phyloP scores from a whole-genome alignment of 2,329 filamentous ascomycete species.

The Claviceps quebecensis region DNA sequence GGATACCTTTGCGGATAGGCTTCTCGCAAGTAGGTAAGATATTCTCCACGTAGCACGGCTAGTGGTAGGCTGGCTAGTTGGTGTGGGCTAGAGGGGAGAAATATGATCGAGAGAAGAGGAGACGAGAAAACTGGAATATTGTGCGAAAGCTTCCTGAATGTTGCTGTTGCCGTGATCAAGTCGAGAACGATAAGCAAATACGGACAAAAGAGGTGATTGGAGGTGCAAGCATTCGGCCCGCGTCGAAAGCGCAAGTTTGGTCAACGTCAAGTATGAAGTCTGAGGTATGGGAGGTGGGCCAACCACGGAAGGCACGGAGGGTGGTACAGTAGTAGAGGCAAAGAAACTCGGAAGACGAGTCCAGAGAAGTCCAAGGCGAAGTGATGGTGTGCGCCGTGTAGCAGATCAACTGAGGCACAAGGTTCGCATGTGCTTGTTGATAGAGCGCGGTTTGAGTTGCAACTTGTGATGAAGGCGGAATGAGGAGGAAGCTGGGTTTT shows the following conservation, averaged over 20 bases:
- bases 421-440: not conserved
- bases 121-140: not conserved
- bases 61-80: not conserved
- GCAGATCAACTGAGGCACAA: not conserved
- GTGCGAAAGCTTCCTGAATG: not conserved
- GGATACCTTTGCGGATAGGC: not conserved
- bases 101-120: not conserved
- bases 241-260: not conserved
- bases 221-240: not conserved
- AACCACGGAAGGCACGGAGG: not conserved
- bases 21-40: not conserved
- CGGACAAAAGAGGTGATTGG: not conserved
- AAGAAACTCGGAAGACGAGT: not conserved
- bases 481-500: not conserved
- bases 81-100: not conserved
- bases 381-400: not conserved
- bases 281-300: not conserved
- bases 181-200: not conserved
- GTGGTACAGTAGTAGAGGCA: not conserved
- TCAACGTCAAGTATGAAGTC: not conserved
- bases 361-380: not conserved
- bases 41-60: not conserved
- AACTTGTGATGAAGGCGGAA: not conserved
- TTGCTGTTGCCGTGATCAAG: not conserved
- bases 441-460: not conserved